Percentiles rank a stretch among this genome's conserved stretches.
Evolutionary conservation across 176 grass and related monocot genomes (phyloP).

Genomic region (Ensete ventricosum): DNA sequence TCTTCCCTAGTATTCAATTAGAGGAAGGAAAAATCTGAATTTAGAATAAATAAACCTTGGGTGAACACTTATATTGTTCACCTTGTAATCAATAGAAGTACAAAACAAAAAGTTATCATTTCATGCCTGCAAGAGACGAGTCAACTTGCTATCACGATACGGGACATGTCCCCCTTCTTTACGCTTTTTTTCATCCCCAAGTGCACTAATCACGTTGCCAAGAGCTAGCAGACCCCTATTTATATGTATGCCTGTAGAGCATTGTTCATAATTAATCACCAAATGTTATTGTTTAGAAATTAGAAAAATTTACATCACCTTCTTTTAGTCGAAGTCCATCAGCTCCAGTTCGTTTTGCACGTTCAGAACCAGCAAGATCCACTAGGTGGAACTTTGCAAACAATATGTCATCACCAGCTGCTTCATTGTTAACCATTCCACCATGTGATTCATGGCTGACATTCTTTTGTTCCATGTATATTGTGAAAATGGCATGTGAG

Average conservation of each 20-base stretch:
- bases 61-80: neutral
- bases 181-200: constrained; percentile 73
- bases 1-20: neutral
- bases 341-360: constrained; percentile 67
- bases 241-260: constrained; percentile 58
- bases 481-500: constrained; percentile 84
- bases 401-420: constrained; percentile 41
- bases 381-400: constrained; percentile 73
- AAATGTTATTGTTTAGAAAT: neutral
- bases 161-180: constrained; percentile 79
- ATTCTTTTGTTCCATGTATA: constrained; percentile 68
- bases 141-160: constrained; percentile 74
- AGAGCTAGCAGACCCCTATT: constrained; percentile 77
- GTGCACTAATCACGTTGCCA: constrained; percentile 76
- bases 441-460: constrained; percentile 18
- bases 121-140: constrained; percentile 58
- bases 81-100: neutral
- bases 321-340: constrained; percentile 74
- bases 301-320: constrained; percentile 26
- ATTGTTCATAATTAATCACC: constrained; percentile 4
- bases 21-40: neutral
- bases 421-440: constrained; percentile 27
- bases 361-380: constrained; percentile 87
- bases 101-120: neutral
- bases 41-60: no score